phyloP scores from a whole-genome alignment of 1,139 yeast genomes.

The Martiniozyma asiatica region DNA sequence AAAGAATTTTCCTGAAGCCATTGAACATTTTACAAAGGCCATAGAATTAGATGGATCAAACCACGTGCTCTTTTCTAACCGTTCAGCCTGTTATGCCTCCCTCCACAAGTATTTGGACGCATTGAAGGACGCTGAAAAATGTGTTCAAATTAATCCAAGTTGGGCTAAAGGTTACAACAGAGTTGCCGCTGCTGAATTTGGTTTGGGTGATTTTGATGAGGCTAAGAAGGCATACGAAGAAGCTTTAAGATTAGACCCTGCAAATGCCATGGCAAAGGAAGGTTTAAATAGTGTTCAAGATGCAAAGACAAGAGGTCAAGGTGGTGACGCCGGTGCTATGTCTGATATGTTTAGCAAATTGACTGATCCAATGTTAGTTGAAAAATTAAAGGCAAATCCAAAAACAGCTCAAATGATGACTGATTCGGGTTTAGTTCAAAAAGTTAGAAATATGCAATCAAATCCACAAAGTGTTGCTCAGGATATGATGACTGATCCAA shows the following conservation, averaged over 20 bases:
- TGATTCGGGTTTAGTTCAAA: constrained; percentile 74
- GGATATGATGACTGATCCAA: constrained; percentile 62
- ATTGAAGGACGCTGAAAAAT: constrained; percentile 69
- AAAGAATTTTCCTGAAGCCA: constrained; percentile 72
- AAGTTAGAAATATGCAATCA: constrained; percentile 49
- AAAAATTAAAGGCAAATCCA: constrained; percentile 70
- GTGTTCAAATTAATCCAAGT: constrained; percentile 62
- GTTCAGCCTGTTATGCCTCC: constrained; percentile 89
- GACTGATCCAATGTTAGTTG: constrained; percentile 66
- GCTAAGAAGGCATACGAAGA: constrained; percentile 62
- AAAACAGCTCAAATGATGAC: constrained; percentile 79
- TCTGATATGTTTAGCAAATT: constrained; percentile 45
- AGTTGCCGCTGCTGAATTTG: constrained; percentile 86
- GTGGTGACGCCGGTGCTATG: constrained; percentile 44
- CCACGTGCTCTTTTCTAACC: constrained; percentile 83
- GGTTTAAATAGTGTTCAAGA: constrained; percentile 60
- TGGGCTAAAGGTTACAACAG: constrained; percentile 97
- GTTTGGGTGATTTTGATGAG: constrained; percentile 64
- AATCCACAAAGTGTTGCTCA: constrained; percentile 68
- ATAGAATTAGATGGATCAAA: constrained; percentile 65
- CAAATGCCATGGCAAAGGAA: constrained; percentile 76
- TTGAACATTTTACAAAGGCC: constrained; percentile 73
- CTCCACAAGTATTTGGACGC: constrained; percentile 64
- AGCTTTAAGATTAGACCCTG: constrained; percentile 73
- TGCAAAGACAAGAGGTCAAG: constrained; percentile 34